These are phyloP conservation scores for Penicillium oxalicum DNA, from an alignment of 2,329 filamentous ascomycete genomes.

Conservation along the genomic window DNA sequence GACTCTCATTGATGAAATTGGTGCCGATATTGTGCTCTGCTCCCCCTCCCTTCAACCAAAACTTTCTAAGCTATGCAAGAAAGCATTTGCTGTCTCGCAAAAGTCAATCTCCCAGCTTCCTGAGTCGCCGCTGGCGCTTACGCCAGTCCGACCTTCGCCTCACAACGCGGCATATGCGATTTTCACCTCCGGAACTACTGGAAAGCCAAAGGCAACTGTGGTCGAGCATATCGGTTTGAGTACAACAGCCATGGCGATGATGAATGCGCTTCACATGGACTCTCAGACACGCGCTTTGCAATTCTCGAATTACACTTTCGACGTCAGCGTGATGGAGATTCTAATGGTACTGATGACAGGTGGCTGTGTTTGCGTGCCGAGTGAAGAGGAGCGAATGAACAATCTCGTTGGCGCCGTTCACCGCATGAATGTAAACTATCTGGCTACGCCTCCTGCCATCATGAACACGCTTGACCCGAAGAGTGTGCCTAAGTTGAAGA, in stretches of 20 bases:
- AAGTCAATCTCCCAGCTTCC: constrained; percentile 24
- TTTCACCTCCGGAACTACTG: constrained; percentile 54
- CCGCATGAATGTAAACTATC: constrained; percentile 48
- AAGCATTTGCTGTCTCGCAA: constrained; percentile 25
- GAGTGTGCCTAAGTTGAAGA: constrained; percentile 41
- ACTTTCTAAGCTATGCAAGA: constrained; percentile 24
- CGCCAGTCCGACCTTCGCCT: constrained; percentile 14
- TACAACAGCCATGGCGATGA: constrained; percentile 50
- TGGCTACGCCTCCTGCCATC: constrained; percentile 56
- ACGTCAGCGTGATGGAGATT: constrained; percentile 50
- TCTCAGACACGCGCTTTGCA: constrained; percentile 53
- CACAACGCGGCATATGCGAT: constrained; percentile 52
- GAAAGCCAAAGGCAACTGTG: constrained; percentile 55
- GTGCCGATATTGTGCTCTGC: constrained; percentile 30
- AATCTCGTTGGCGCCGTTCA: constrained; percentile 49
- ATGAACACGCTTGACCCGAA: constrained; percentile 44
- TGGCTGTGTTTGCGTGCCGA: constrained; percentile 56
- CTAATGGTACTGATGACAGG: constrained; percentile 52
- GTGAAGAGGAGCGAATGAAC: constrained; percentile 45
- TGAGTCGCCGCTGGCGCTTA: constrained; percentile 14
- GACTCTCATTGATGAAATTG: constrained; percentile 32
- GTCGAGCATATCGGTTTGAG: constrained; percentile 57
- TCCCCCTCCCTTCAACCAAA: constrained; percentile 27
- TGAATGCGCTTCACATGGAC: constrained; percentile 46
- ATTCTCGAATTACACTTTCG: constrained; percentile 52